These are phyloP conservation scores for Antitrichia curtipendula DNA, from an alignment of 225 moss, liverwort and hornwort species.

Conservation along the genomic window DNA sequence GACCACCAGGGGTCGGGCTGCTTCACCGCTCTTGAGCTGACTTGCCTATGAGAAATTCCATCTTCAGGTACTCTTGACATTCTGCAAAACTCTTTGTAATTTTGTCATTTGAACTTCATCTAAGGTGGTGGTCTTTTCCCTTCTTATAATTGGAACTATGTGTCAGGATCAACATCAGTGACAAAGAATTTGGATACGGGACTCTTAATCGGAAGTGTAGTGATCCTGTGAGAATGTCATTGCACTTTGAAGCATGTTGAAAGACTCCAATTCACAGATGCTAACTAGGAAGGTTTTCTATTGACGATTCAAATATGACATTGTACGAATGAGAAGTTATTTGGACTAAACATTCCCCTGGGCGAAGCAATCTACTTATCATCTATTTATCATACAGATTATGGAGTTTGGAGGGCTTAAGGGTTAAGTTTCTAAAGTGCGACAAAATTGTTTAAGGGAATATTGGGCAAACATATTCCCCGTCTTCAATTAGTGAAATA, in stretches of 20 bases:
- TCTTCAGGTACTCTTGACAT: not conserved
- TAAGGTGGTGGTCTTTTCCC: not conserved
- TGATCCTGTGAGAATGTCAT: not conserved
- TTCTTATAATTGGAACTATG: not conserved
- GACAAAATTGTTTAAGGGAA: not conserved
- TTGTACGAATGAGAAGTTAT: not conserved
- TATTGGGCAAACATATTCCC: not conserved
- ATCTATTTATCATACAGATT: too few relatives aligned
- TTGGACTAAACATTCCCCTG: not conserved
- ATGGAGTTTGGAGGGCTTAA: not conserved
- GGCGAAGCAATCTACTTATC: not conserved
- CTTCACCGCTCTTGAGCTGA: not conserved
- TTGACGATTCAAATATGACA: not conserved
- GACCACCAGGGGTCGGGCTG: not conserved
- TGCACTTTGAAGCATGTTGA: not conserved
- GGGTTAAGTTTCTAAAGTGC: not conserved
- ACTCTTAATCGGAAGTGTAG: not conserved
- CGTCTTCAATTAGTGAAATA: too few relatives aligned
- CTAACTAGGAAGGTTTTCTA: not conserved
- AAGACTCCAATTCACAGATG: not conserved
- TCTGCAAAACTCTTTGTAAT: not conserved
- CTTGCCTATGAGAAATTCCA: not conserved
- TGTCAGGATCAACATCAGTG: not conserved
- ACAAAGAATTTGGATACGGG: not conserved
- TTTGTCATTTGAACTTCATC: not conserved